Conservation (phyloP, 2,329 filamentous ascomycete species). For the Monilinia fructicola region DNA sequence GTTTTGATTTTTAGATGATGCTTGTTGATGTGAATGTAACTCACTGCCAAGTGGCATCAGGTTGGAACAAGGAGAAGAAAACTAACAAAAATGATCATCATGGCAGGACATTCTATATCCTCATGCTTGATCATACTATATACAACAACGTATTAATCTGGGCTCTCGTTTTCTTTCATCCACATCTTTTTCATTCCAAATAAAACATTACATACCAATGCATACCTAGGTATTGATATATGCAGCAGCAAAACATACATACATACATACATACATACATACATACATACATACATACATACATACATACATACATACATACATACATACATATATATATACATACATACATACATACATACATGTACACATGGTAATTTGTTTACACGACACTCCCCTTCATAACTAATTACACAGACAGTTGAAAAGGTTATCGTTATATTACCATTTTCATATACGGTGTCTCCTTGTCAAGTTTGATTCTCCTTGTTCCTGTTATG, state of each 20-base stretch:
- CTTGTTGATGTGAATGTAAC: not conserved
- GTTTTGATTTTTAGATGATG: not conserved
- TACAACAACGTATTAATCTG: not conserved
- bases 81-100: not conserved
- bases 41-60: not conserved
- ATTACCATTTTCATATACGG: too few species aligned
- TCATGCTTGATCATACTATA: not conserved
- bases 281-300: not conserved
- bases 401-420: too few species aligned
- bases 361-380: too few species aligned
- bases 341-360: not conserved
- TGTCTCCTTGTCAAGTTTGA: too few species aligned
- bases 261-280: not conserved
- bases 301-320: too few species aligned
- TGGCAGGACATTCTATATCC: not conserved
- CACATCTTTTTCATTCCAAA: not conserved
- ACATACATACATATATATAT: not conserved
- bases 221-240: too few species aligned
- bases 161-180: not conserved
- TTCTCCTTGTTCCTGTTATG: too few species aligned
- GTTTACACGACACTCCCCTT: too few species aligned
- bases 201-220: not conserved
- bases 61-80: not conserved
- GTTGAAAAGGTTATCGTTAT: too few species aligned
- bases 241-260: not conserved